These are phyloP conservation scores for Cystofilobasidium macerans DNA, from an alignment of 768 basidiomycete species.

Conservation along the genomic window DNA sequence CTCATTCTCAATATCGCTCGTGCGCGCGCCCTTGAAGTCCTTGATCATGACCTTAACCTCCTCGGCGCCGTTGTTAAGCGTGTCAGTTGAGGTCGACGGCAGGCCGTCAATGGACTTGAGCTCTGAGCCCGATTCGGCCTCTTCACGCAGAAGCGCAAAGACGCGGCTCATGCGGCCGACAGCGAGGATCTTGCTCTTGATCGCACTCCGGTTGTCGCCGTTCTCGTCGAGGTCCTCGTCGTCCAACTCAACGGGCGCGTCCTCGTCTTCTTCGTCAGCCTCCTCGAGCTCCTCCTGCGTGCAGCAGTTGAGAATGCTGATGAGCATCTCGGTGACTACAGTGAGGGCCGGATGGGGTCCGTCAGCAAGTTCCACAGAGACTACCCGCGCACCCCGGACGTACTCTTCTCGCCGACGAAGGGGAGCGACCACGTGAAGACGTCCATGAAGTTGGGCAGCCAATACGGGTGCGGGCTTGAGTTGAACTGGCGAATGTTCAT, in stretches of 20 bases:
- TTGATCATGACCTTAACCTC: conserved; percentile 90
- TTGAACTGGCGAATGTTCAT: conserved; percentile 50
- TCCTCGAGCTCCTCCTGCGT: conserved; percentile 94
- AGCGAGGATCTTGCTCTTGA: conserved; percentile 98
- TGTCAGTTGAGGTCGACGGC: conserved; percentile 59
- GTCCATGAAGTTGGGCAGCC: conserved; percentile 99
- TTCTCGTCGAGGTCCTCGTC: conserved; percentile 8
- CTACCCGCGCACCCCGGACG: conserved; percentile 35
- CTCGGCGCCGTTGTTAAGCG: conserved; percentile 75
- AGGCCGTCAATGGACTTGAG: conserved; percentile 82
- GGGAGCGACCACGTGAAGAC: conserved; percentile 98
- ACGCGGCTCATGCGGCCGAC: conserved; percentile 94
- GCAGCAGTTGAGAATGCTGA: conserved; percentile 89
- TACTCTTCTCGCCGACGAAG: conserved; percentile 96
- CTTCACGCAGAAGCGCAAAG: conserved; percentile 92
- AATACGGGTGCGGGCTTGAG: conserved; percentile 24
- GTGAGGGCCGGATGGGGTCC: background rate
- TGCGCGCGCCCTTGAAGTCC: conserved; percentile 93
- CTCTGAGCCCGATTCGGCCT: conserved; percentile 93
- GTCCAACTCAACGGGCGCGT: background rate
- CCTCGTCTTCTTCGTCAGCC: conserved; percentile 48
- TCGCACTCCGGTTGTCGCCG: conserved; percentile 51
- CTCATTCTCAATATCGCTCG: conserved; percentile 98
- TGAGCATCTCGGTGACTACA: conserved; percentile 94
- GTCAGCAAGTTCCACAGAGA: background rate